Base-by-base conservation (phyloP, 164 flowering plant genomes). In the Saururus chinensis region DNA sequence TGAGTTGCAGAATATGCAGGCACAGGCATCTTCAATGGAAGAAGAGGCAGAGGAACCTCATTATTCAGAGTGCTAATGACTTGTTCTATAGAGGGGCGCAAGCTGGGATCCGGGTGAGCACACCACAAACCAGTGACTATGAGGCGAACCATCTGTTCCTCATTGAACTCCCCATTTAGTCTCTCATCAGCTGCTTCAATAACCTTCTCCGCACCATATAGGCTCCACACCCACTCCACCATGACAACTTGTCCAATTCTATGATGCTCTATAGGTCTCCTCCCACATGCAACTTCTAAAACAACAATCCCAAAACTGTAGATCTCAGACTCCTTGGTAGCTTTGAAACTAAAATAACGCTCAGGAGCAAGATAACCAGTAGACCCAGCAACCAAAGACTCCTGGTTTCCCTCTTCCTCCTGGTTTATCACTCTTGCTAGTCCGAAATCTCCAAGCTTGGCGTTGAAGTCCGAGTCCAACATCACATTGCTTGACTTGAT, bases 291-390 rank as follows among this genome's bases (percentile, higher is more conserved):
- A 64, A 91, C 92, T 60, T 88, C 93, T 13, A 91, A 78, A 16
- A 84, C 88, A 63, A 91, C 93, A 1, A 87, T 88, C 9, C 97
- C 96, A 58, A 62, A 91, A 78, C 97, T 88, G 59, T 84, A 91
- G 58, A 86, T 96, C 59, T 88, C 95, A 26, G 85, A 86, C 63
- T 88, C 86, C 56, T 91, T 92, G 0, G 89, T 80, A 1, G 97
- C 92, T 56, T 82, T 71, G 0, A 89, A 92, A 0, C 90, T 82
- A 4, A 81, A 63, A 11, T 86, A 66, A 56, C 85, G 87, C 62
- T 91, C 98, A 1, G 96, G 98, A 0, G 98, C 96, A 60, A 91
- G 64, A 64, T 91, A 91, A 19, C 96, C 96, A 88, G 87, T 85
- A 58, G 96, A 86, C 10, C 96, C 98, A 0, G 96, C 96, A 0